Conservation (phyloP, 2,329 filamentous ascomycete species). For the Sphaceloma murrayae region DNA sequence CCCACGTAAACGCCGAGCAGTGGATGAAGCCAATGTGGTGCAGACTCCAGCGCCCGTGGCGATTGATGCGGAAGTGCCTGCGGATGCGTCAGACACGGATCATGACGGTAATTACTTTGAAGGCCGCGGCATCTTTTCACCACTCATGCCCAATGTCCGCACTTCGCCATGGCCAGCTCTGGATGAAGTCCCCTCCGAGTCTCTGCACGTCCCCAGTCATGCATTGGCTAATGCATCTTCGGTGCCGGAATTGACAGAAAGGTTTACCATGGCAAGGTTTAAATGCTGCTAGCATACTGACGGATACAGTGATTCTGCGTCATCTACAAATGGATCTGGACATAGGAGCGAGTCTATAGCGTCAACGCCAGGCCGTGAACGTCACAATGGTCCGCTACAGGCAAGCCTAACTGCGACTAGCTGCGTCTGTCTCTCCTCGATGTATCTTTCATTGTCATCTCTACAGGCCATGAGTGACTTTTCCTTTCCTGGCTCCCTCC, state of each 20-base stretch:
- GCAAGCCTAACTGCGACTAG: conserved; percentile 18
- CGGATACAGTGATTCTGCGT: neutral
- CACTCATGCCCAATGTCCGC: conserved; percentile 7
- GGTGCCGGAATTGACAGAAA: conserved; percentile 7
- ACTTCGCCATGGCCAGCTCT: conserved; percentile 9
- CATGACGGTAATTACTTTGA: conserved; percentile 11
- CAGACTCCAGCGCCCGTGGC: neutral
- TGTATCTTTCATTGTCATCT: conserved; percentile 36
- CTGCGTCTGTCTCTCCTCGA: conserved; percentile 39
- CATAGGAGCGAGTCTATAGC: neutral
- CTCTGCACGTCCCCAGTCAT: neutral
- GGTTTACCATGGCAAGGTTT: neutral
- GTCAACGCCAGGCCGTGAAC: neutral
- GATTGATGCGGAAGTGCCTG: neutral
- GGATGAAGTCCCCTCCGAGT: neutral
- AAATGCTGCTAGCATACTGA: neutral
- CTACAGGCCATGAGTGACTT: conserved; percentile 33
- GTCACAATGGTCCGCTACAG: neutral
- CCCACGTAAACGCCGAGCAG: conserved; percentile 36
- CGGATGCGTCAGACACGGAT: neutral
- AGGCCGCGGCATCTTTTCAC: conserved; percentile 6
- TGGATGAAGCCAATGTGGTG: neutral
- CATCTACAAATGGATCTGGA: conserved; percentile 7
- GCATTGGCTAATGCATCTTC: neutral
- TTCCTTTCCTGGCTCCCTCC: conserved; percentile 36